These are phyloP conservation scores for Pichiaceae sp. DNA, from an alignment of 1,139 yeast species.

Conservation along the genomic window DNA sequence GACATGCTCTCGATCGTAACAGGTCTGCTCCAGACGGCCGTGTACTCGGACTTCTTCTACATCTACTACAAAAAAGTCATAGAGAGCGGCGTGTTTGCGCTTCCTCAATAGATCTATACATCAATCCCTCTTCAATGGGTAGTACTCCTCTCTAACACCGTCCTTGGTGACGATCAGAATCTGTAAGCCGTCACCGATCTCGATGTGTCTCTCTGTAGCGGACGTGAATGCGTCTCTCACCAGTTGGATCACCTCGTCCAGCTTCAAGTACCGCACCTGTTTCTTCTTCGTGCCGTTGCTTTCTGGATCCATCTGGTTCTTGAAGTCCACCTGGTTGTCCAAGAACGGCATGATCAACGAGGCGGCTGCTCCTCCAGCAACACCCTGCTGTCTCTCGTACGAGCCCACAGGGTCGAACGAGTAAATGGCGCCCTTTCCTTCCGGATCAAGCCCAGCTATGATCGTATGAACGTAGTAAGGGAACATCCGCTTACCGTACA, in stretches of 20 bases:
- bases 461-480: conserved; percentile 95
- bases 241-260: conserved; percentile 79
- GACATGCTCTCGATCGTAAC: conserved; percentile 69
- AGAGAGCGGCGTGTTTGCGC: conserved; percentile 71
- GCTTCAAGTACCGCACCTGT: conserved; percentile 51
- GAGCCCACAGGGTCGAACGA: conserved; percentile 98
- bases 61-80: conserved; percentile 78
- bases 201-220: conserved; percentile 97
- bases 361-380: conserved; percentile 98
- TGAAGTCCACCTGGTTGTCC: conserved; percentile 93
- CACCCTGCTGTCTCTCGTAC: conserved; percentile 92
- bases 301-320: conserved; percentile 78
- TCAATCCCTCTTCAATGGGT: conserved; percentile 86
- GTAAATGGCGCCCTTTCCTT: conserved; percentile 90
- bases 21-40: conserved; percentile 75
- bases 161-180: conserved; percentile 86
- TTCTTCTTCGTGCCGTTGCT: conserved; percentile 59
- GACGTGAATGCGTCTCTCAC: conserved; percentile 92
- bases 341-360: conserved; percentile 93
- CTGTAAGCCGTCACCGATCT: conserved; percentile 95
- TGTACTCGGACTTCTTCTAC: conserved; percentile 93
- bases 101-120: conserved; percentile 26
- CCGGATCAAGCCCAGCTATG: conserved; percentile 89
- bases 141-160: conserved; percentile 78
- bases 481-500: conserved; percentile 90